Evolutionary conservation across 2,329 filamentous ascomycete species (phyloP).

Genomic region (Chaetomium sp.): DNA sequence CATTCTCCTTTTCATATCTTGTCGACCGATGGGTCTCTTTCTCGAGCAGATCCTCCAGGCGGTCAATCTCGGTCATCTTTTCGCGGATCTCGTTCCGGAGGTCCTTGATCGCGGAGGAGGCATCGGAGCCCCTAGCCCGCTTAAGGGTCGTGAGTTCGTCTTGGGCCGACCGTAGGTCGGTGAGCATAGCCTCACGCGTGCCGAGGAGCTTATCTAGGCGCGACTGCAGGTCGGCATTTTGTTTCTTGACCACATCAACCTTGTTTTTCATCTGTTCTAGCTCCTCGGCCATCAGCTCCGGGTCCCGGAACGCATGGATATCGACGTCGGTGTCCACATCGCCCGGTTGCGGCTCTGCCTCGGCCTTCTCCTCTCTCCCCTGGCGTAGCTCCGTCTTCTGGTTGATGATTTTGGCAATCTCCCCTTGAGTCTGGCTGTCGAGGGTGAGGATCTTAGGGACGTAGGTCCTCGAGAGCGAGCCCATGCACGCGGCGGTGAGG

Average conservation of each 20-base stretch:
- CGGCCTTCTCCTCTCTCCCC: conserved; percentile 19
- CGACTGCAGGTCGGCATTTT: conserved; percentile 52
- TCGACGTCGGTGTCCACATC: conserved; percentile 28
- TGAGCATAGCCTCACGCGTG: conserved; percentile 59
- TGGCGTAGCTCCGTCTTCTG: conserved; percentile 20
- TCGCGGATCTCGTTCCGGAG: conserved; percentile 55
- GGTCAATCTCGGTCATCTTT: conserved; percentile 52
- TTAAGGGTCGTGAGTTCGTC: conserved; percentile 49
- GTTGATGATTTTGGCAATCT: conserved; percentile 41
- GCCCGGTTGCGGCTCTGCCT: background rate
- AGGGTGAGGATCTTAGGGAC: conserved; percentile 28
- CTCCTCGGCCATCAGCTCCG: conserved; percentile 51
- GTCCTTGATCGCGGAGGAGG: conserved; percentile 44
- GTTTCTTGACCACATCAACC: conserved; percentile 48
- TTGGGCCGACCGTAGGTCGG: conserved; percentile 52
- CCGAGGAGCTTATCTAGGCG: conserved; percentile 54
- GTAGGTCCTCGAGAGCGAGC: conserved; percentile 26
- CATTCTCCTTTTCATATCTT: conserved; percentile 43
- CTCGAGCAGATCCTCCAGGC: conserved; percentile 60
- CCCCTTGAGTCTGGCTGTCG: conserved; percentile 33
- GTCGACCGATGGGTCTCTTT: conserved; percentile 41
- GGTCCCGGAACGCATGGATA: conserved; percentile 35
- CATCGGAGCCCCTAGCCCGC: conserved; percentile 46
- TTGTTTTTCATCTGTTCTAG: conserved; percentile 45
- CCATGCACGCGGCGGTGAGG: conserved; percentile 27